Base-by-base conservation (phyloP, 192 early-diverging fungal species). In the Backusella circina region DNA sequence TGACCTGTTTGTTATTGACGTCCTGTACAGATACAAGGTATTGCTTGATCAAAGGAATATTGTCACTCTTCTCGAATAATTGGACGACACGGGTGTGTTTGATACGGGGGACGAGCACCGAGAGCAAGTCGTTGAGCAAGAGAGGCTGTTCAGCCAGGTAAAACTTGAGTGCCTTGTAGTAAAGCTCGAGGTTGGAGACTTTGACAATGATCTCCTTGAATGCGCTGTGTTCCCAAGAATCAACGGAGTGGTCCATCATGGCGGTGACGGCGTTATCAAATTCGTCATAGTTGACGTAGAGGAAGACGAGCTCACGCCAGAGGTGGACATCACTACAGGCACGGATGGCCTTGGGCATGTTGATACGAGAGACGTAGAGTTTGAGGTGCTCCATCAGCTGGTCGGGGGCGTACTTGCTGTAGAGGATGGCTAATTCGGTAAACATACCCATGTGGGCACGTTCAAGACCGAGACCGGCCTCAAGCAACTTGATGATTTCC, bases 391-490 rank as follows among this genome's bases (percentile, higher is more conserved):
- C 97, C 93, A 97, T 96, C 84, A 99, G 90, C 68, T 93, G 90
- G 74, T 98, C 97, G 0, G 95, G 92, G 18, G 89, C 88, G 90
- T 99, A 97, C 81, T 97, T 98, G 80, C 94, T 92, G 86, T 99
- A 99, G 76, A 98, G 84, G 68, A 99, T 95, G 8, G 96, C 96
- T 41, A 99, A 86, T 86, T 99, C 98, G 0, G 98, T 99, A 79
- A 99, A 99, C 98, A 99, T 99, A 70, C 98, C 98, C 98, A 99
- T 99, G 78, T 99, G 98, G 10, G 98, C 98, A 68, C 98, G 90
- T 86, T 99, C 98, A 71, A 99, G 82, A n/a, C 96, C 96, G 21
- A 99, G 83, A 71, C 97, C 97, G 47, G 94, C 91, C 88, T 99
- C 97, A 33, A 99, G 85, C 67, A 99, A 79, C 30, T 86, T 78